Evolutionary conservation across 257 asterid species (phyloP).

Genomic region (Lycium barbarum): DNA sequence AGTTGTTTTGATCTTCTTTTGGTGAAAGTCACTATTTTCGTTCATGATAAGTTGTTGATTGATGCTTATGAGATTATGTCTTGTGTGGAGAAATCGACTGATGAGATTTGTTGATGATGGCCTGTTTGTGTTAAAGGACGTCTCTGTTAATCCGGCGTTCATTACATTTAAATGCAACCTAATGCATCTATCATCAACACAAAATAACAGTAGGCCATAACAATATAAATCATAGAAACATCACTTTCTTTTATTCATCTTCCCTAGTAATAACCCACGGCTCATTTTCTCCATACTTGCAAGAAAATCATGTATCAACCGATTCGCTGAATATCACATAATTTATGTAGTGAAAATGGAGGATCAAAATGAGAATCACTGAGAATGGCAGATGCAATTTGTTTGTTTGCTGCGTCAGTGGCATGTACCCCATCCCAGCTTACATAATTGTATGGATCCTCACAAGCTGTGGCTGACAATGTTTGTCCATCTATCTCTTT

Average conservation of each 20-base stretch:
- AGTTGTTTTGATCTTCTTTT: neutral
- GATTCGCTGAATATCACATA: slow-evolving; percentile 57
- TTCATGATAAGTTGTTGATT: neutral
- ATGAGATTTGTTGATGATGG: too few species aligned
- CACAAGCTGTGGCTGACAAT: slow-evolving; percentile 59
- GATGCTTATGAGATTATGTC: neutral
- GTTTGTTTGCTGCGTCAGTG: slow-evolving; percentile 84
- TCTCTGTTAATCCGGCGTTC: too few species aligned
- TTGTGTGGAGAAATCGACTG: neutral
- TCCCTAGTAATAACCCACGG: neutral
- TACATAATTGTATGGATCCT: slow-evolving; percentile 68
- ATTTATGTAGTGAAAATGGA: slow-evolving; percentile 50
- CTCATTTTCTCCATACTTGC: neutral
- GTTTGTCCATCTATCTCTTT: slow-evolving; percentile 43
- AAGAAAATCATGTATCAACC: slow-evolving; percentile 31
- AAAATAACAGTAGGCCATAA: too few species aligned
- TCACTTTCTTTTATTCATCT: neutral
- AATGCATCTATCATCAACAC: neutral
- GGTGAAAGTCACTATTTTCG: neutral
- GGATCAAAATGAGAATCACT: slow-evolving; percentile 61
- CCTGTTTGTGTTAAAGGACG: too few species aligned
- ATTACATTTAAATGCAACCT: too few species aligned
- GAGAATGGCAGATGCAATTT: slow-evolving; percentile 61
- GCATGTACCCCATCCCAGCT: slow-evolving; percentile 89
- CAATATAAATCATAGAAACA: neutral